Evolutionary conservation across 192 early-diverging fungal genomes (phyloP), one percentile per base, ranked within the genome.

Genomic region (Geranomyces variabilis): DNA sequence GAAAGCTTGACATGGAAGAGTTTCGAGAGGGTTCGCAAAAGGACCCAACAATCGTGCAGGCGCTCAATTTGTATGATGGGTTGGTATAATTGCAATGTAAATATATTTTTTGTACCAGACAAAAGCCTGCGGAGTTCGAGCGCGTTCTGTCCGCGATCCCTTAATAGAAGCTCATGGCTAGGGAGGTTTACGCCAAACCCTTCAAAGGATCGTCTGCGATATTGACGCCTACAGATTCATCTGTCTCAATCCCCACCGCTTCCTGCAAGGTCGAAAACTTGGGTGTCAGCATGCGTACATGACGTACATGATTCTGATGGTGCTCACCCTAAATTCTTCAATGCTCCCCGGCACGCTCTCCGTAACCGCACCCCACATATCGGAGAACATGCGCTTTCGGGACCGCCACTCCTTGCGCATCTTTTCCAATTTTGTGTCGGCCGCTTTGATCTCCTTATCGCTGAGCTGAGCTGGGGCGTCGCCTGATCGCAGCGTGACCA

Each of bases 11-110:
- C 48, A 87, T 92, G 74, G 90, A 92, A 22, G 94, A 96, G 79
- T 97, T 95, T 75, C 85, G 89, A 70, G 88, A 94, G 75, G 94
- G 94, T 31, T 92, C 91, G 49, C 88, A 90, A 74, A 90, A 90
- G 69, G 94, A 97, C 64, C 92, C 93, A 30, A 86, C 90, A 22
- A 94, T 95, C 71, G 83, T 95, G 53, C 89, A 94, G 74, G 93
- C 95, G 0, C 84, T 97, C 41, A 92, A 86, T 70, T 80, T 96
- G 51, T 96, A 95, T 76, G 89, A 93, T 66, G 93, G 92, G 14
- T 74, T 96, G 49, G 88, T 95, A 43, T 97, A 68, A 79, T 41
- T 41, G 36, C 36, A 41, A 41, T 41, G 36, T 41, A 41, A 41
- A 41, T 41, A 41, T 41, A 3, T 41, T 7, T 41, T 41, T 41